These are phyloP conservation scores for Graphiopsis chlorocephala DNA, from an alignment of 2,329 filamentous ascomycete species.

Conservation along the genomic window DNA sequence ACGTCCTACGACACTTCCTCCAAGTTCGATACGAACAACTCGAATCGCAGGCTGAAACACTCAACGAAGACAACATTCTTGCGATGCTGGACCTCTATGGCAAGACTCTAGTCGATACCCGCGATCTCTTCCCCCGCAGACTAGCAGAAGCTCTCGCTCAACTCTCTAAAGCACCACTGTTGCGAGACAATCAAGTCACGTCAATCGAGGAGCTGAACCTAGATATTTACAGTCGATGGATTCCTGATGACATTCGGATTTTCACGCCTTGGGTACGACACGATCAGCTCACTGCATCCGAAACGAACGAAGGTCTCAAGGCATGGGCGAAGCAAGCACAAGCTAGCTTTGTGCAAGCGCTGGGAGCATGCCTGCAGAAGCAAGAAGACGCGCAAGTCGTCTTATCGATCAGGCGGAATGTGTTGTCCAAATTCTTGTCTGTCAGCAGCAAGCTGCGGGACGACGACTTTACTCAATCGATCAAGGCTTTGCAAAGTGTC, in stretches of 20 bases:
- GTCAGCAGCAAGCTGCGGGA: conserved; percentile 24
- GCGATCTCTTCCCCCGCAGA: conserved; percentile 69
- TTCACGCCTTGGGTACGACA: conserved; percentile 87
- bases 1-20: conserved; percentile 77
- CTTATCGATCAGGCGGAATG: conserved; percentile 25
- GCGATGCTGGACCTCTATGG: conserved; percentile 71
- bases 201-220: conserved; percentile 68
- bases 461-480: conserved; percentile 18
- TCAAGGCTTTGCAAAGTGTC: conserved; percentile 23
- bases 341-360: conserved; percentile 22
- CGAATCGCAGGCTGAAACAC: conserved; percentile 57
- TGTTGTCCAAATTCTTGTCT: conserved; percentile 28
- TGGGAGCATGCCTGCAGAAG: conserved; percentile 21
- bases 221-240: conserved; percentile 76
- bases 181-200: conserved; percentile 68
- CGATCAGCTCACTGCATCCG: conserved; percentile 57
- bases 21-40: conserved; percentile 69
- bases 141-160: conserved; percentile 66
- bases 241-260: conserved; percentile 75
- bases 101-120: conserved; percentile 72
- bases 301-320: conserved; percentile 42
- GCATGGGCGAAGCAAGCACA: conserved; percentile 69
- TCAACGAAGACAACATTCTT: conserved; percentile 54
- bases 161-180: conserved; percentile 67
- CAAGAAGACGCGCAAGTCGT: conserved; percentile 24